Evolutionary conservation across 495 filamentous ascomycete species (phyloP).

Genomic region (Penicillium ochrochloron): DNA sequence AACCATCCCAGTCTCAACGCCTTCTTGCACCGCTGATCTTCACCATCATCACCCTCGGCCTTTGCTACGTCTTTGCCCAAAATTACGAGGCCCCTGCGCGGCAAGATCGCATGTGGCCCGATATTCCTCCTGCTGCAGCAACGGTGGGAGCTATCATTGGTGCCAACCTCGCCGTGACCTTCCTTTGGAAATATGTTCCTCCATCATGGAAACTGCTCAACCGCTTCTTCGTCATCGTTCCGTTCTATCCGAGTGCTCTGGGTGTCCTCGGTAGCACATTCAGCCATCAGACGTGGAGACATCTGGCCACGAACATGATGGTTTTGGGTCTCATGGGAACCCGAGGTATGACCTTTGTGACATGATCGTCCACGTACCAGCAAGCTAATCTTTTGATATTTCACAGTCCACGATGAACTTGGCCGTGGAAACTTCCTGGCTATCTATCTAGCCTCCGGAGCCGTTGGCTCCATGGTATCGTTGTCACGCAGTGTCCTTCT

Average conservation of each 20-base stretch:
- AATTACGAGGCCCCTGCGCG: conserved; percentile 66
- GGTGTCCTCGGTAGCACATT: conserved; percentile 73
- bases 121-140: conserved; percentile 76
- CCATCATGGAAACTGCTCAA: conserved; percentile 76
- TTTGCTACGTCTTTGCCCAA: conserved; percentile 58
- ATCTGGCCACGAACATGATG: conserved; percentile 74
- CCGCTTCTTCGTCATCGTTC: conserved; percentile 73
- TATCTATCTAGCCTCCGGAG: conserved; percentile 72
- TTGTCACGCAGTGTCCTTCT: conserved; percentile 62
- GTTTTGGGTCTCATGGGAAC: conserved; percentile 63
- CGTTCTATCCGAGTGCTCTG: conserved; percentile 67
- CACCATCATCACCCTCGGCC: conserved; percentile 52
- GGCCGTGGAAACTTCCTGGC: conserved; percentile 84
- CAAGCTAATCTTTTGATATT: conserved; percentile 6
- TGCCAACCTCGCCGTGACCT: conserved; percentile 64
- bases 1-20: conserved; percentile 52
- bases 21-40: conserved; percentile 68
- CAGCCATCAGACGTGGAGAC: conserved; percentile 71
- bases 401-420: conserved; percentile 78
- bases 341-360: conserved; percentile 41
- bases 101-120: conserved; percentile 67
- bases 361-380: not conserved
- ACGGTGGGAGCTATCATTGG: conserved; percentile 71
- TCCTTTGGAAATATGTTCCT: conserved; percentile 67
- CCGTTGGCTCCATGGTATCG: conserved; percentile 65